phyloP scores from a whole-genome alignment of 495 filamentous ascomycete genomes.

The Penicillium dipodomyicola region DNA sequence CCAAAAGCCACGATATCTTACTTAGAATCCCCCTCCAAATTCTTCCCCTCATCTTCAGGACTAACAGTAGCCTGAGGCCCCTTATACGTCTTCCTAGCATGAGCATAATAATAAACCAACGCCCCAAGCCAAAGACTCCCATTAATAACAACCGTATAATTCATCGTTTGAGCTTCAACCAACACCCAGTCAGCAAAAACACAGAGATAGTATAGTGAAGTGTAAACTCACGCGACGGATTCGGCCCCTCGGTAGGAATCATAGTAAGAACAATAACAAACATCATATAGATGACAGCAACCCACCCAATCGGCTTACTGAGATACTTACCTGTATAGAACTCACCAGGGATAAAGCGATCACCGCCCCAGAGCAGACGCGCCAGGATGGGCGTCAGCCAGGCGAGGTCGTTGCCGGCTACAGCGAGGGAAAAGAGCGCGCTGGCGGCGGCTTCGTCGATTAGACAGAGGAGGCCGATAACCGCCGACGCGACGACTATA shows the following conservation, averaged over 20 bases:
- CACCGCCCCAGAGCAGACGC: slow-evolving; percentile 60
- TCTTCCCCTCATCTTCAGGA: slow-evolving; percentile 26
- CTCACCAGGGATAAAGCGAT: slow-evolving; percentile 61
- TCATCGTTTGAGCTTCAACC: slow-evolving; percentile 52
- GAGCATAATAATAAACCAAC: slow-evolving; percentile 60
- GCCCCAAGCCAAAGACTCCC: slow-evolving; percentile 59
- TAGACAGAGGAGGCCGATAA: slow-evolving; percentile 59
- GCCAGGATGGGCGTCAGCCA: slow-evolving; percentile 64
- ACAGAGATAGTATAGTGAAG: background rate
- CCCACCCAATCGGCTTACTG: slow-evolving; percentile 54
- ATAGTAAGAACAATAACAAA: slow-evolving; percentile 54
- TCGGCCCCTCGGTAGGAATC: slow-evolving; percentile 53
- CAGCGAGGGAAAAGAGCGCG: slow-evolving; percentile 61
- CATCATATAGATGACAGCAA: slow-evolving; percentile 49
- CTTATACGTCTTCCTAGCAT: slow-evolving; percentile 69
- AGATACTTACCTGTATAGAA: slow-evolving; percentile 55
- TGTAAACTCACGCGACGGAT: slow-evolving; percentile 37
- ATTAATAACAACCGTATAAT: slow-evolving; percentile 66
- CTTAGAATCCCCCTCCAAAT: background rate
- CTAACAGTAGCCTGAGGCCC: slow-evolving; percentile 65
- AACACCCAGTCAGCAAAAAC: slow-evolving; percentile 3
- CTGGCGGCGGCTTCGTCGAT: slow-evolving; percentile 58
- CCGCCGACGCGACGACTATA: slow-evolving; percentile 46
- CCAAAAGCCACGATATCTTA: background rate
- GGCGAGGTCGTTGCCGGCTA: slow-evolving; percentile 60